Conservation (phyloP, 345 rosid species). For the Eutrema japonicum region DNA sequence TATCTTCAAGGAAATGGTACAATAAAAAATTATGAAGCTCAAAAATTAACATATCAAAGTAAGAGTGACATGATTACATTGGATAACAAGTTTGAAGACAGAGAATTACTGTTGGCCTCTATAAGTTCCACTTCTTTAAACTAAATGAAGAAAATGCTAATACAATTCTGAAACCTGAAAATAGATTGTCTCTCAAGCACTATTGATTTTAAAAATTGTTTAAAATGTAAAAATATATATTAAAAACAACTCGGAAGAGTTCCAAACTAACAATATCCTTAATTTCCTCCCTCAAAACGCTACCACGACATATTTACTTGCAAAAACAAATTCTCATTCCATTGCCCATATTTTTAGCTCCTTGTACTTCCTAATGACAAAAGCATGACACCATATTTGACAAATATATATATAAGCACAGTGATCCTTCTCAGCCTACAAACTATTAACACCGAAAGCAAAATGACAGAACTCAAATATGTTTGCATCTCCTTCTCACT, state of each 20-base stretch:
- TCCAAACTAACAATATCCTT: conserved; percentile 7
- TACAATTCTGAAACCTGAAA: background rate
- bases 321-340: conserved; percentile 17
- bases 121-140: background rate
- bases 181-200: background rate
- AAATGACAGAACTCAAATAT: conserved; percentile 40
- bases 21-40: background rate
- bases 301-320: conserved; percentile 5
- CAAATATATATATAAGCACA: conserved; percentile 29
- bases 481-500: conserved; percentile 25
- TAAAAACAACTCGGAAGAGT: background rate
- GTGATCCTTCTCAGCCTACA: conserved; percentile 2
- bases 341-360: conserved; percentile 22
- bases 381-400: conserved; percentile 35
- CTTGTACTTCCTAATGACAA: conserved; percentile 22
- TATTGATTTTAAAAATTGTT: background rate
- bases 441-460: conserved; percentile 17
- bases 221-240: background rate
- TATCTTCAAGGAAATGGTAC: background rate
- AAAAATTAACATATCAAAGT: background rate
- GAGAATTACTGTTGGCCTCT: background rate
- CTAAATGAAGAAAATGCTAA: too few species aligned
- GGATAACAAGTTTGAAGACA: background rate
- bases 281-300: conserved; percentile 16
- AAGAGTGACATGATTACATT: background rate